Evolutionary conservation across 2,329 filamentous ascomycete genomes (phyloP), one percentile per base, ranked within the genome.

Genomic region (Chaetomiaceae sp.): DNA sequence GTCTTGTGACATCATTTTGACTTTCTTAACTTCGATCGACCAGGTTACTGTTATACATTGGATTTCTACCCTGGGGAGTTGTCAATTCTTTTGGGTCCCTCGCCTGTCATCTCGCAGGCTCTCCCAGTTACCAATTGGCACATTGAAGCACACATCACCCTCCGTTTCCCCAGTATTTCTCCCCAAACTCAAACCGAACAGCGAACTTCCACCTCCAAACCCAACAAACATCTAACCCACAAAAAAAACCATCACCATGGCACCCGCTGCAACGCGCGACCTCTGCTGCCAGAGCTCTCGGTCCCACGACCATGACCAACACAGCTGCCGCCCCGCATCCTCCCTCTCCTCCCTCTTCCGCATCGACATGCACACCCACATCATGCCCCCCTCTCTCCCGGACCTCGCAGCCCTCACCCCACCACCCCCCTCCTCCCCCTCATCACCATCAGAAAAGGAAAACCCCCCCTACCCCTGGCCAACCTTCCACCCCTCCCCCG

Each of bases 371-470:
- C 66, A 68, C 60, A 68, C 66, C 1, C 66, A 68, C 55, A 67
- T 68, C 46, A 68, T 68, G 66, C 66, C 66, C 10, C 52, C 59
- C 2, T 60, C 61, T 6, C 68, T 75, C 7, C 62, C 67, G 10
- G 73, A 60, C 34, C 68, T 72, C 40, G 68, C 61, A 48, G 69
- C 70, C 54, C 73, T 75, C 43, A 71, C 73, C n/a, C 69, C 70
- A 59, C 72, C 71, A 12, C 70, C 66, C 23, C 70, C n/a, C n/a
- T n/a, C n/a, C n/a, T n/a, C 63, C 3, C 10, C 31, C 6, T 31
- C 25, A 10, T 12, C 35, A 31, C 7, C 14, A 17, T 2, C 21
- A 13, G 9, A 5, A n/a, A n/a, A n/a, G n/a, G n/a, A n/a, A n/a
- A n/a, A n/a, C 16, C 12, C 8, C 2, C 66, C 70, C 58, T 72